Percentiles rank a stretch among this genome's conserved stretches.
Evolutionary conservation across 345 rosid species (phyloP).

Genomic region (Abelmoschus esculentus): DNA sequence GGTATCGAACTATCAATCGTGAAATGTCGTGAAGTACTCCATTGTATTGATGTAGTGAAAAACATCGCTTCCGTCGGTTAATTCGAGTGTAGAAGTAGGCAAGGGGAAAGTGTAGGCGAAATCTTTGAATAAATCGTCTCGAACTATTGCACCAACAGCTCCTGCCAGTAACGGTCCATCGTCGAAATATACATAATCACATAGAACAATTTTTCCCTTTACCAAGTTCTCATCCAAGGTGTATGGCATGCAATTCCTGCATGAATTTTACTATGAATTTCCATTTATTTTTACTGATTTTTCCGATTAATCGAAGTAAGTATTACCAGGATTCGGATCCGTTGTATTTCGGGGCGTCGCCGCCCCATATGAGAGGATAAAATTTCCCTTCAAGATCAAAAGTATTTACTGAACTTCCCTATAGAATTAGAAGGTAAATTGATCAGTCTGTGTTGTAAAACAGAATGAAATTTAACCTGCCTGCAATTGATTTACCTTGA

Average conservation of each 20-base stretch:
- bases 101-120: not conserved
- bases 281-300: not conserved
- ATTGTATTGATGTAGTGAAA: not conserved
- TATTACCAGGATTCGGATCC: not conserved
- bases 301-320: not conserved
- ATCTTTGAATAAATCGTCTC: not conserved
- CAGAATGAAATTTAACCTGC: not conserved
- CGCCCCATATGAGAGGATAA: conserved; percentile 11
- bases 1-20: too few species aligned
- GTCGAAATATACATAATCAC: not conserved
- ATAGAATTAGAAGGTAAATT: not conserved
- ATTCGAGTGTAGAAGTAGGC: not conserved
- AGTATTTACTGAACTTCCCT: conserved; percentile 5
- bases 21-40: not conserved
- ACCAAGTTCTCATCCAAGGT: not conserved
- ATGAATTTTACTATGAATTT: not conserved
- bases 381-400: not conserved
- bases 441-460: not conserved
- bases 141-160: not conserved
- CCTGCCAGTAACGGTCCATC: conserved; percentile 7
- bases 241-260: not conserved
- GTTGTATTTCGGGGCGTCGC: not conserved
- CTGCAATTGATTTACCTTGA: conserved; percentile 11
- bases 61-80: not conserved
- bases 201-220: conserved; percentile 4